Percentiles rank a stretch among this genome's conserved stretches.
Evolutionary conservation across 768 basidiomycete species (phyloP).

Genomic region (Mycena crocata): DNA sequence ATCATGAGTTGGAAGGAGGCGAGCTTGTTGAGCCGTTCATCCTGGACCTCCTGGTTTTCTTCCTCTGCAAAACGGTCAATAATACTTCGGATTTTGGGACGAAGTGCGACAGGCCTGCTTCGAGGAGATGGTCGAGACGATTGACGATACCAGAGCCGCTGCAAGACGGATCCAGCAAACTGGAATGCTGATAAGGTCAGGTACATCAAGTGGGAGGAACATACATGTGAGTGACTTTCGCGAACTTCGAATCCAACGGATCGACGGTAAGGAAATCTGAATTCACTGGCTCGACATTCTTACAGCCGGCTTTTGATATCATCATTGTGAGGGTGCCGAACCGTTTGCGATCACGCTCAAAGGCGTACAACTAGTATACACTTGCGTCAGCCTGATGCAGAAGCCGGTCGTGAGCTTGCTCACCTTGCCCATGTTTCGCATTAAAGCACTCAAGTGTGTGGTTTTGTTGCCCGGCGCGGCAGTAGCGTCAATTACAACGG

Average conservation of each 20-base stretch:
- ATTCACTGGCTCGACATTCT: slow-evolving; percentile 80
- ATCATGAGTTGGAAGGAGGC: slow-evolving; percentile 91
- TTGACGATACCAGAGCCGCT: slow-evolving; percentile 95
- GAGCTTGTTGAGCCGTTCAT: slow-evolving; percentile 84
- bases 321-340: slow-evolving; percentile 88
- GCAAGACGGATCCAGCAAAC: slow-evolving; percentile 95
- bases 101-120: slow-evolving; percentile 63
- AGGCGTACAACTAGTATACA: slow-evolving; percentile 76
- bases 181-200: slow-evolving; percentile 41
- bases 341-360: slow-evolving; percentile 87
- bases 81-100: slow-evolving; percentile 10
- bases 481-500: slow-evolving; percentile 89
- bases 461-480: slow-evolving; percentile 99
- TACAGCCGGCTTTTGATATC: slow-evolving; percentile 86
- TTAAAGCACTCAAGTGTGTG: slow-evolving; percentile 89
- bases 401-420: slow-evolving; percentile 23
- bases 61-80: slow-evolving; percentile 52
- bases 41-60: slow-evolving; percentile 67
- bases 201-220: slow-evolving; percentile 39
- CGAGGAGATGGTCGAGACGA: slow-evolving; percentile 86
- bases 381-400: slow-evolving; percentile 2
- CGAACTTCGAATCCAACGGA: slow-evolving; percentile 72
- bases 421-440: slow-evolving; percentile 86
- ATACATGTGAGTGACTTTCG: slow-evolving; percentile 87
- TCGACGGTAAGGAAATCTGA: slow-evolving; percentile 87